Base-by-base conservation (phyloP, 192 early-diverging fungal genomes). In the Jimgerdemannia flammicorona region DNA sequence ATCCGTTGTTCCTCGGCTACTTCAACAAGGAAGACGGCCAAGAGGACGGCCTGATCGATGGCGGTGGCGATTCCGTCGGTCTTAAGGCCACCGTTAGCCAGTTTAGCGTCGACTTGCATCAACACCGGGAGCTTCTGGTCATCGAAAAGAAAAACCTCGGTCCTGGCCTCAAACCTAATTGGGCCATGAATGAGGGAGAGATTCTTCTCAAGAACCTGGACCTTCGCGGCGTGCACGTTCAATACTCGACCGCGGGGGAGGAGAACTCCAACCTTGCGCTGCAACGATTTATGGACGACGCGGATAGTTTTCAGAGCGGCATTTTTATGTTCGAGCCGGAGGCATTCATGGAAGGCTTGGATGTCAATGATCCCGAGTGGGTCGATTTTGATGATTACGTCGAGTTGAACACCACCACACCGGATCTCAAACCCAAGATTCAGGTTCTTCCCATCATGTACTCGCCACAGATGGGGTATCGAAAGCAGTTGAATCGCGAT, bases 391-490 rank as follows among this genome's bases (percentile, higher is more conserved):
- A 87, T 68, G 88, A 90, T 75, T 87, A 78, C 75, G 77, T 86
- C 17, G 88, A 86, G 49, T 68, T 90, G 40, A 70, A 81, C 42
- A 71, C 72, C 3, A 43, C 49, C 3, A 72, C 79, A 44, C 83
- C 83, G 2, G 59, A 83, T 6, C 70, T 87, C 4, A 67, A 70
- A 20, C 82, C 82, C 4, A 44, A 42, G 10, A 75, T 83, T 3
- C 74, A 78, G 43, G 84, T 91, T 29, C 75, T 89, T 3, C 87
- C 91, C 0, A 88, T 92, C 70, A 81, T 87, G 29, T 90, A 84
- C 79, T 75, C 87, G 9, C 91, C 91, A 2, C 84, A 83, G 66
- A 79, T 91, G 40, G 79, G 81, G 64, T 91, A 87, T 73, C 81
- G 79, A 44, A 84, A 84, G 20, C 81, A 80, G 73, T 73, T 44